Base-by-base conservation (phyloP, 2,329 filamentous ascomycete genomes). In the Alternaria postmessia region DNA sequence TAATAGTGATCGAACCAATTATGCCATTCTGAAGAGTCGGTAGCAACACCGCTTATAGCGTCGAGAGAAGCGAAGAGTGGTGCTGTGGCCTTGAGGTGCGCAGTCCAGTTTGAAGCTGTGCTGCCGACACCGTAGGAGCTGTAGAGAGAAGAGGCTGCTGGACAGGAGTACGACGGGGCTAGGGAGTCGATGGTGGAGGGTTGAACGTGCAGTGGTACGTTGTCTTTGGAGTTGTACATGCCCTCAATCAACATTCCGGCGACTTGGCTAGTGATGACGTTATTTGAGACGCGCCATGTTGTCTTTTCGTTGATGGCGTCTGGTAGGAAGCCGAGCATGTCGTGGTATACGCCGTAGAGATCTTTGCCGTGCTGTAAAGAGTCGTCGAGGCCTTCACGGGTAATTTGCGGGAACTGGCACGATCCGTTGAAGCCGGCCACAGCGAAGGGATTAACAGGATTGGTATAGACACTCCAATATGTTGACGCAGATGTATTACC, bases 371-470 rank as follows among this genome's bases (percentile, higher is more conserved):
- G 92, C 64, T 89, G 85, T 82, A 86, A 90, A 14, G 89, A 90
- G 77, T 95, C 92, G 48, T 89, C 86, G 0, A 95, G 82, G 0
- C 92, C 92, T 18, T 80, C 84, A 1, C 85, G 80, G 0, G 91
- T 93, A 69, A 95, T 91, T 75, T 95, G 92, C 0, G 92, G 92
- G 74, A 94, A 95, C 67, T 91, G 88, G 68, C 92, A 95, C 12
- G 86, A 88, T 2, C 91, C 91, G 41, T 87, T 84, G 82, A 91
- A 93, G 3, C 91, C 91, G 1, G 83, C 73, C 0, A 87, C 85
- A 3, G 82, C 74, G 70, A 92, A 90, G 0, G 91, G 90, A 72
- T 94, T 94, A 18, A 85, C 80, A 0, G 84, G 69, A 4, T 86
- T 88, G 12, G 82, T 85, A 73, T 86, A 88, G 0, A 88, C 84